A percentile compares a stretch with the other conserved stretches of the same genome.
Evolutionary conservation across 805 yeast genomes (phyloP).

Genomic region (Metschnikowia hibisci): DNA sequence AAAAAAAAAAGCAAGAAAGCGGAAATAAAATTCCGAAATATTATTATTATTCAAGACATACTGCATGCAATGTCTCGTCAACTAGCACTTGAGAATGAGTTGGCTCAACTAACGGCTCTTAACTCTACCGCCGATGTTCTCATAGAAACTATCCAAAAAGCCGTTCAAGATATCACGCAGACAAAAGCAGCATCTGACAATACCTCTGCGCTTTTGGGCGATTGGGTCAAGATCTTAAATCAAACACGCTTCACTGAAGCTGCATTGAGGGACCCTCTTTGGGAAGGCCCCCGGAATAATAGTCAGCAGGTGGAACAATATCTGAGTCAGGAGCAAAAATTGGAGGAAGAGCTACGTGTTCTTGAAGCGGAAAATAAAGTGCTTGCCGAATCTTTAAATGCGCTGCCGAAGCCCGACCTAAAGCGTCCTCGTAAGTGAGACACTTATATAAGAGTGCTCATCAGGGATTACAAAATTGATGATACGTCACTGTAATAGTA

Average conservation of each 20-base stretch:
- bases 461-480: no score
- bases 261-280: conserved; percentile 14
- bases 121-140: conserved; percentile 31
- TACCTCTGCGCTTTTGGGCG: conserved; percentile 48
- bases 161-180: conserved; percentile 28
- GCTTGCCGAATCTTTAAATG: conserved; percentile 20
- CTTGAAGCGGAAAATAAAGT: conserved; percentile 27
- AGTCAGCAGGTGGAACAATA: conserved; percentile 20
- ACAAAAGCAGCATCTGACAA: conserved; percentile 42
- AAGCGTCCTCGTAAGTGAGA: conserved; percentile 18
- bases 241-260: conserved; percentile 55
- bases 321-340: conserved; percentile 19
- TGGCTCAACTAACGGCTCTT: conserved; percentile 24
- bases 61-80: conserved; percentile 14
- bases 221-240: conserved; percentile 60
- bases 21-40: no score
- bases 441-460: no score
- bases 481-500: not conserved
- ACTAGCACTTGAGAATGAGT: conserved; percentile 21
- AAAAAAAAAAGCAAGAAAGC: no score
- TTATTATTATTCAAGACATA: not conserved
- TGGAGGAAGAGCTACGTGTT: conserved; percentile 23
- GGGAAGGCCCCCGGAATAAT: conserved; percentile 22
- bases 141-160: conserved; percentile 25
- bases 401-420: conserved; percentile 25